Percentiles rank a stretch among this genome's conserved stretches.
Evolutionary conservation across 2,329 filamentous ascomycete genomes (phyloP).

Genomic region (Orbilia ellipsospora): DNA sequence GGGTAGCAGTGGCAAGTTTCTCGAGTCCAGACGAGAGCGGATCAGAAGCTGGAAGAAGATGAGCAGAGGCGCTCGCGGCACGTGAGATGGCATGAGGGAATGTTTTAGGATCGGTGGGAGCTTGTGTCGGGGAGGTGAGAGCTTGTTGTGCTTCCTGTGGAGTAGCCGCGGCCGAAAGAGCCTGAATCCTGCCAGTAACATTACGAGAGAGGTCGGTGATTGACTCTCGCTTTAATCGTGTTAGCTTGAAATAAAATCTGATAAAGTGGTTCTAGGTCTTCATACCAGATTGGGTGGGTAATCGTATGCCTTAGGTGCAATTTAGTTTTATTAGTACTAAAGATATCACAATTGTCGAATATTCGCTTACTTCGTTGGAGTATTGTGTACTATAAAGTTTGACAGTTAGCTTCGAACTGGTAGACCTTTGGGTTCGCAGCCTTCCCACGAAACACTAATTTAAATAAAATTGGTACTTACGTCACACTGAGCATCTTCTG

Average conservation of each 20-base stretch:
- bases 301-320: constrained; percentile 72
- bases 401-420: background rate
- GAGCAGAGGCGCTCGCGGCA: constrained; percentile 85
- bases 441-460: too few species aligned
- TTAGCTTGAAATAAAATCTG: background rate
- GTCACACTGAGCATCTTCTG: constrained; percentile 97
- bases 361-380: constrained; percentile 71
- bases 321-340: constrained; percentile 6
- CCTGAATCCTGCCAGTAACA: constrained; percentile 91
- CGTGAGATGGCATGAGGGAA: constrained; percentile 97
- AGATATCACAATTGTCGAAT: background rate
- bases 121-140: constrained; percentile 77
- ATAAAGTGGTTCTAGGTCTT: background rate
- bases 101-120: constrained; percentile 88
- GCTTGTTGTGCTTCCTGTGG: constrained; percentile 94
- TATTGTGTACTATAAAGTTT: constrained; percentile 80
- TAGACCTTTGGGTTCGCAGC: too few species aligned
- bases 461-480: constrained; percentile 68
- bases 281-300: constrained; percentile 88
- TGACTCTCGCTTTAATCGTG: constrained; percentile 75
- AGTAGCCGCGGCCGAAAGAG: constrained; percentile 85
- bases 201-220: constrained; percentile 96
- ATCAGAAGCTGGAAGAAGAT: constrained; percentile 86
- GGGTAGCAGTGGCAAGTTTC: constrained; percentile 91
- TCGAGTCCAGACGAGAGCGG: constrained; percentile 90